Percentiles rank a stretch among this genome's conserved stretches.
phyloP scores from a whole-genome alignment of 768 basidiomycete species.

The Suillus spraguei region DNA sequence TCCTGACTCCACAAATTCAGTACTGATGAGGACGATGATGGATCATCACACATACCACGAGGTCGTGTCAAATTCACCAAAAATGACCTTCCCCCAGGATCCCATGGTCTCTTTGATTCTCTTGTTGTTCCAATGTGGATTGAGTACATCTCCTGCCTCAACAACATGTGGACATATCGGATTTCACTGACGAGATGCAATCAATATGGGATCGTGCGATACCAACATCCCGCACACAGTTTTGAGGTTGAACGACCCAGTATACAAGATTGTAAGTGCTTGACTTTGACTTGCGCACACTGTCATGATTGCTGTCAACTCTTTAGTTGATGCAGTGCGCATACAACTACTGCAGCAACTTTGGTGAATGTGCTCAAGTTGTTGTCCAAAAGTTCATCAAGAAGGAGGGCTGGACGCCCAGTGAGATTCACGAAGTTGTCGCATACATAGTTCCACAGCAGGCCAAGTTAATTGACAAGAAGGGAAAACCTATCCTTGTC shows the following conservation, averaged over 20 bases:
- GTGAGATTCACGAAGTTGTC: too few species aligned
- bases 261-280: not conserved
- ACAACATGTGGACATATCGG: constrained; percentile 1
- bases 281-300: not conserved
- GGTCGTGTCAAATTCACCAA: not conserved
- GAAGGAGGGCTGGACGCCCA: too few species aligned
- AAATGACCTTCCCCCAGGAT: not conserved
- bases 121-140: not conserved
- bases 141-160: not conserved
- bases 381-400: too few species aligned
- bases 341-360: not conserved
- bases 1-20: too few species aligned
- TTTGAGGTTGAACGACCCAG: not conserved
- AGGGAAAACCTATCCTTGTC: too few species aligned
- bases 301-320: not conserved
- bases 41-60: not conserved
- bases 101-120: not conserved
- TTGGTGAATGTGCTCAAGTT: not conserved
- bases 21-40: too few species aligned
- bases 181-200: not conserved
- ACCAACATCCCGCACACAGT: not conserved
- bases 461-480: too few species aligned
- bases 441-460: too few species aligned
- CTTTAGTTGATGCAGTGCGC: not conserved
- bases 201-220: not conserved